Base-by-base conservation (phyloP, 2,329 filamentous ascomycete genomes). In the Cercospora nicotianae region DNA sequence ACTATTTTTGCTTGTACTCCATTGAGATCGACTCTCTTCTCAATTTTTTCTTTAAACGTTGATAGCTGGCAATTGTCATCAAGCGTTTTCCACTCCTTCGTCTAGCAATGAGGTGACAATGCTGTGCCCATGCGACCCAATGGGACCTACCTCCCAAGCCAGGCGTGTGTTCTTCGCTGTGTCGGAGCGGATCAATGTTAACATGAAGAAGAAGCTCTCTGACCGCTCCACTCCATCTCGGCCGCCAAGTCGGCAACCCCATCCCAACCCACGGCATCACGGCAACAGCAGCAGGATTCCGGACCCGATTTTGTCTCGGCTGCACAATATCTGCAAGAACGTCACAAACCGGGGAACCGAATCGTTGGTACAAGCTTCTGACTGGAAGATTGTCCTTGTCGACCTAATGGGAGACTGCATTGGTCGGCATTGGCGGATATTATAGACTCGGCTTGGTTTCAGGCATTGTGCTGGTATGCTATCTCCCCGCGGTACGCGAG, bases 371-470 rank as follows among this genome's bases (percentile, higher is more conserved):
- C 48, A 53, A 23, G 20, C 13, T 20, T 4, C 9, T 20, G 60
- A 51, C 16, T 62, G 60, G 60, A 31, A 62, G n/a, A 51, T 9
- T 7, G 12, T 31, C 39, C 39, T 51, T 39, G 30, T 48, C 23
- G 26, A 58, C 42, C 60, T 62, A 62, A 42, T 51, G 60, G 60
- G 18, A 48, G 60, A 28, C 60, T 51, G 60, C 60, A 62, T 48
- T 62, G 60, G 60, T 62, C 60, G 60, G 60, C 60, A 62, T 62
- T 62, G 60, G 60, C 39, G 60, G 60, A 51, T 31, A 42, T 39
- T 18, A 42, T 51, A 62, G 42, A 62, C 26, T 62, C 60, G 31
- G 60, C 20, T 23, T 20, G 3, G 16, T 58, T 33, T 39, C 60
- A 62, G 60, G 36, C 28, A 53, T 53, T 51, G 39, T 62, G 60